Percentiles rank a stretch among this genome's conserved stretches.
phyloP scores from a whole-genome alignment of 148 eudicot genomes.

The Rhododendron ferrugineum region DNA sequence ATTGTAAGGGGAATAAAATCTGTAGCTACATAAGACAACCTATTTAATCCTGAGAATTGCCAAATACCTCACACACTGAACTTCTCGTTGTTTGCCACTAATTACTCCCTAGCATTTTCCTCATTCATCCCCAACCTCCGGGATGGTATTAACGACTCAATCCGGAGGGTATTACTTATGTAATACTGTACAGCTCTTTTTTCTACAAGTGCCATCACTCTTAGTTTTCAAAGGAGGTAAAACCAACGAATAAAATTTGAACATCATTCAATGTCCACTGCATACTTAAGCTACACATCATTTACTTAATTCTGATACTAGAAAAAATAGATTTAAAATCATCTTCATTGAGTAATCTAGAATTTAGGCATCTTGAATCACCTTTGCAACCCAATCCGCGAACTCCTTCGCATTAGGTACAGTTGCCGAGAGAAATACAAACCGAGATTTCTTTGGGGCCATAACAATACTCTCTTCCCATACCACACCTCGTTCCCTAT shows the following conservation, averaged over 20 bases:
- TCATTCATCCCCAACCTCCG: no score
- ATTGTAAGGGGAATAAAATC: neutral
- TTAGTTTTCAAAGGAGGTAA: neutral
- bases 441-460: slow-evolving; percentile 96
- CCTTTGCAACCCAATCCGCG: slow-evolving; percentile 99
- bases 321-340: neutral
- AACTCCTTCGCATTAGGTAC: slow-evolving; percentile 99
- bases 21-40: neutral
- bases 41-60: neutral
- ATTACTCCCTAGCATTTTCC: neutral
- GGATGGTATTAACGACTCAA: no score
- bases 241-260: neutral
- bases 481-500: slow-evolving; percentile 95
- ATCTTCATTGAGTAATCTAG: neutral
- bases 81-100: neutral
- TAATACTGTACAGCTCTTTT: neutral
- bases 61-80: neutral
- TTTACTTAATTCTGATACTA: neutral
- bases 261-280: neutral
- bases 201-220: neutral
- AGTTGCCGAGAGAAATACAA: slow-evolving; percentile 95
- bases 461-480: slow-evolving; percentile 99
- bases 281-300: neutral
- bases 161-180: neutral
- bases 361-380: slow-evolving; percentile 18